These are phyloP conservation scores for Mycena citricolor DNA, from an alignment of 1,284 basidiomycete genomes.

Conservation along the genomic window DNA sequence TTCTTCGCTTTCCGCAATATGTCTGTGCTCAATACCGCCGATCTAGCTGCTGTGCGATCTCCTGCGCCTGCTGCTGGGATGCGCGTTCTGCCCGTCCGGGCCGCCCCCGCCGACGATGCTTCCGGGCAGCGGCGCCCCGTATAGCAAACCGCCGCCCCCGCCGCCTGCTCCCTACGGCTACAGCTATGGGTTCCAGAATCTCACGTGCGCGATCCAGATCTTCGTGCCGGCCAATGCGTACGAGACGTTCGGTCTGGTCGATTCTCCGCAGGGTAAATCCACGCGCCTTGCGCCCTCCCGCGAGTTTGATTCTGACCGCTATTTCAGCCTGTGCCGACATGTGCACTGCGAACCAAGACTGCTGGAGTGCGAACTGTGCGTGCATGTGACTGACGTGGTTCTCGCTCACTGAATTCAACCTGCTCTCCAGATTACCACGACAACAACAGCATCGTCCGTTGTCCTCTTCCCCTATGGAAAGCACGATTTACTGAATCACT, in stretches of 20 bases:
- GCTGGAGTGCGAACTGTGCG: constrained; percentile 16
- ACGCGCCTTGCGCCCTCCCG: too few relatives aligned
- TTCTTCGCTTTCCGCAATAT: not conserved
- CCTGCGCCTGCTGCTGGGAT: not conserved
- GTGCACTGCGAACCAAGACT: too few relatives aligned
- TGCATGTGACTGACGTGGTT: constrained; percentile 12
- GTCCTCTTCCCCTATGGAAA: not conserved
- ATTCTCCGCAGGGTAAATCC: too few relatives aligned
- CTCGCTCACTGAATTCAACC: constrained; percentile 6
- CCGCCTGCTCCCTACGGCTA: not conserved
- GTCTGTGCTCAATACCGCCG: not conserved
- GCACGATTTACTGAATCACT: not conserved
- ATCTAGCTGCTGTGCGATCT: constrained; percentile 1
- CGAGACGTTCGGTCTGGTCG: too few relatives aligned
- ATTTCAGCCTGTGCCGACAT: too few relatives aligned
- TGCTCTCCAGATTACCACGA: constrained; percentile 21
- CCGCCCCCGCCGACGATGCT: constrained; percentile 1
- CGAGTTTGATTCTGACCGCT: too few relatives aligned
- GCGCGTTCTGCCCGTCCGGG: not conserved
- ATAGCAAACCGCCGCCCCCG: not conserved
- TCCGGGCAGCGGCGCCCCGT: not conserved
- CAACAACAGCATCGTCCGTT: constrained; percentile 5
- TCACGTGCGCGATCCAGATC: too few relatives aligned
- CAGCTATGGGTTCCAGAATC: not conserved
- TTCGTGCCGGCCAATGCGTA: too few relatives aligned